Base-by-base conservation (phyloP, 495 filamentous ascomycete genomes). In the Aspergillus kassunensis region DNA sequence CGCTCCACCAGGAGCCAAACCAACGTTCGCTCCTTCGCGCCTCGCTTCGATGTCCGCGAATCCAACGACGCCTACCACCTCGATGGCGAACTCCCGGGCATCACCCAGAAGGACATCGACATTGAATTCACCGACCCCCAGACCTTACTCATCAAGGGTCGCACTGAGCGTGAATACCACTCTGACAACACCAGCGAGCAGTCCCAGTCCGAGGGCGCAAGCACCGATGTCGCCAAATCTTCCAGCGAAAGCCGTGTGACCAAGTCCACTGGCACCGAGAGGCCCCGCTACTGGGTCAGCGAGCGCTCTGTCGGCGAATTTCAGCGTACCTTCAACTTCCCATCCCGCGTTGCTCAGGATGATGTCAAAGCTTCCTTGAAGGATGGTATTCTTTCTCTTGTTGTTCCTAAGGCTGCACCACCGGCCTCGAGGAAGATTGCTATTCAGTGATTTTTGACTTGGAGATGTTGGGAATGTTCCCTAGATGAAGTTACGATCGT, bases 261-360 rank as follows among this genome's bases (percentile, higher is more conserved):
- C 36, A 51, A 47, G 3, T 35, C 63, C 59, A 51, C 51, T 2
- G 35, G 63, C 60, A 6, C 51, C 54, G 60, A 58, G 42, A 62
- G 57, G 24, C 67, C 76, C 59, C 85, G 79, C 68, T 96, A 84
- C 77, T 95, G 89, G 90, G 80, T 90, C 49, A 79, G 75, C 43
- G 92, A 97, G 78, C 88, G 92, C 66, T 83, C 76, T 6, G 69
- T 90, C 44, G 92, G 91, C 62, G 78, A 87, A 55, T 98, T 97
- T 80, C 77, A 81, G 45, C 84, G 91, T 59, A 76, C 73, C 51
- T 96, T 98, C 78, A 78, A 64, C 57, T 96, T 98, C 80, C 85
- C 91, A 0, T 66, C 61, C 19, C 78, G 80, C 27, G 81, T 96
- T 44, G 84, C 95, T 67, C 84, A 89, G 60, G 88, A 97, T 36